phyloP scores from a whole-genome alignment of 2,329 filamentous ascomycete species.

The Xylaria hypoxylon region DNA sequence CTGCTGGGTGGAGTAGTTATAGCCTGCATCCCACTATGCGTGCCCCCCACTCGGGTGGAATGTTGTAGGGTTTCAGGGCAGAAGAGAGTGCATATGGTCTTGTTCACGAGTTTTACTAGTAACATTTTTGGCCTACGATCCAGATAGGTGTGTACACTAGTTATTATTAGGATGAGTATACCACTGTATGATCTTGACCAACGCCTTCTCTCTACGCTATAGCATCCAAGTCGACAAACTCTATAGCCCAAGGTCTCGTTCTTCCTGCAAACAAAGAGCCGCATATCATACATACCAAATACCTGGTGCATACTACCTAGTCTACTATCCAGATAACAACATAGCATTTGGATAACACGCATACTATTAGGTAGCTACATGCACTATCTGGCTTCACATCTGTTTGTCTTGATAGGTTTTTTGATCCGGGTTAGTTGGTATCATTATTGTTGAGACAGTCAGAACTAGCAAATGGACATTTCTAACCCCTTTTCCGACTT shows the following conservation, averaged over 20 bases:
- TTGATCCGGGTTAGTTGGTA: too few species aligned
- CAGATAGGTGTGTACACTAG: neutral
- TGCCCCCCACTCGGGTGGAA: constrained; percentile 25
- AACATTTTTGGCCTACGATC: constrained; percentile 22
- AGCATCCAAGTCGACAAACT: neutral
- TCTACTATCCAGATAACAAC: neutral
- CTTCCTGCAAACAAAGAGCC: constrained; percentile 12
- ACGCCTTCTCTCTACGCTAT: neutral
- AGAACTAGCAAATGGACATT: constrained; percentile 1
- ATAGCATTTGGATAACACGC: neutral
- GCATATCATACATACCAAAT: constrained; percentile 4
- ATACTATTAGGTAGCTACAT: neutral
- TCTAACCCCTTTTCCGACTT: neutral
- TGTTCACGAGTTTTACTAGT: constrained; percentile 38
- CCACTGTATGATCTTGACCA: neutral
- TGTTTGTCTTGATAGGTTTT: too few species aligned
- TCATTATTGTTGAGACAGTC: constrained; percentile 10
- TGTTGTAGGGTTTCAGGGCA: constrained; percentile 35
- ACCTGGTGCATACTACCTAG: too few species aligned
- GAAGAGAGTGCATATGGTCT: constrained; percentile 31
- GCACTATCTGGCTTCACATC: neutral
- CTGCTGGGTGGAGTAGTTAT: constrained; percentile 9
- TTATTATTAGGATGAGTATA: neutral
- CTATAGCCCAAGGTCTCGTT: neutral
- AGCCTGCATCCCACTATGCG: constrained; percentile 18